Conservation (phyloP, 805 yeast genomes). For the Wickerhamomyces pijperi region DNA sequence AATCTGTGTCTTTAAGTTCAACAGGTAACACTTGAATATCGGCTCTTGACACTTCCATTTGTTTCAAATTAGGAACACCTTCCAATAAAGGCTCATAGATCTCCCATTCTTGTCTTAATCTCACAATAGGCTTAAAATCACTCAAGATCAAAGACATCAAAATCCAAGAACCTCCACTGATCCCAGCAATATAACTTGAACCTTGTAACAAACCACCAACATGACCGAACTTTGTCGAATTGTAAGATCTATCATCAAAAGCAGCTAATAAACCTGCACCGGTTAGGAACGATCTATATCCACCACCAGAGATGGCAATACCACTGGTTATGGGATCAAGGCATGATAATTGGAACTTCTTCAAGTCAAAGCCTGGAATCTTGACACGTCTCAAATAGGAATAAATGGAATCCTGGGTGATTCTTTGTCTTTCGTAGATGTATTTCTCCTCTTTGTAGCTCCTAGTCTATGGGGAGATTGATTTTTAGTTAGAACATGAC, state of each 20-base stretch:
- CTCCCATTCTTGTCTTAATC: conserved; percentile 28
- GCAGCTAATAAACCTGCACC: conserved; percentile 84
- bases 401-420: conserved; percentile 21
- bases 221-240: conserved; percentile 38
- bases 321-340: conserved; percentile 33
- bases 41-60: conserved; percentile 19
- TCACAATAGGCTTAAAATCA: conserved; percentile 27
- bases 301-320: conserved; percentile 73
- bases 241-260: conserved; percentile 58
- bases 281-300: conserved; percentile 76
- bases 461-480: conserved; percentile 4
- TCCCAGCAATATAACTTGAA: conserved; percentile 60
- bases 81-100: conserved; percentile 36
- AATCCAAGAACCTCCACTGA: conserved; percentile 83
- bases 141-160: conserved; percentile 27
- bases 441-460: conserved; percentile 16
- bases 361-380: conserved; percentile 24
- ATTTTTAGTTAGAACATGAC: too few species aligned
- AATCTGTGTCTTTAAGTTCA: conserved; percentile 8
- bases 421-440: conserved; percentile 18
- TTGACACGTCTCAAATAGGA: conserved; percentile 20
- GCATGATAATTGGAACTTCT: conserved; percentile 13
- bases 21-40: conserved; percentile 18
- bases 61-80: conserved; percentile 47
- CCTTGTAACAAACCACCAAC: conserved; percentile 69